Evolutionary conservation across 1,284 basidiomycete species (phyloP).

Genomic region (Takashimella koratensis): DNA sequence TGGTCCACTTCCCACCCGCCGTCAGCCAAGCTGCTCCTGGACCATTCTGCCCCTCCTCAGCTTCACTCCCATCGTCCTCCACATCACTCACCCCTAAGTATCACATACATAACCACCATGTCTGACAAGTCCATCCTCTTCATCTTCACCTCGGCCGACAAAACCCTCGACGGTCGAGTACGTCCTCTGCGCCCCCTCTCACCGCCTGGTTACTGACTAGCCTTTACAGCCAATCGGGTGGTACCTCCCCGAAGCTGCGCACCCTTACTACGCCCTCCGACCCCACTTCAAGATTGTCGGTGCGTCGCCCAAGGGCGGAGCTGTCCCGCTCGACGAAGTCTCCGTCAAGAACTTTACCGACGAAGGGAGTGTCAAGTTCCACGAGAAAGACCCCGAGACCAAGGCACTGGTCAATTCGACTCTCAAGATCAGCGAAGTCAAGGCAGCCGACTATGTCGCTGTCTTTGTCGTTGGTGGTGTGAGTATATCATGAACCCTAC

Average conservation of each 20-base stretch:
- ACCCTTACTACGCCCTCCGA: conserved; percentile 69
- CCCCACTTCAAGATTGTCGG: conserved; percentile 63
- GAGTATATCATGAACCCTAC: too few species aligned
- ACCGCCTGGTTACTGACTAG: not conserved
- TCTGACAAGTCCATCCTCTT: conserved; percentile 69
- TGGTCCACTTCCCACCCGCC: too few species aligned
- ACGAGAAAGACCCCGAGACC: conserved; percentile 57
- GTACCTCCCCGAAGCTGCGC: conserved; percentile 71
- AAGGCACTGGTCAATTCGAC: conserved; percentile 60
- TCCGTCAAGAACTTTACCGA: conserved; percentile 56
- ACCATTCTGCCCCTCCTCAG: too few species aligned
- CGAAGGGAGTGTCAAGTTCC: conserved; percentile 61
- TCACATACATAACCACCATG: too few species aligned
- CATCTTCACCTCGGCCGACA: conserved; percentile 67
- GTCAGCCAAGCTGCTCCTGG: too few species aligned
- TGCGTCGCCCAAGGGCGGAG: conserved; percentile 65
- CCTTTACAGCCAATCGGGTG: conserved; percentile 53
- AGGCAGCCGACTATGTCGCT: conserved; percentile 62
- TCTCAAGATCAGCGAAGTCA: conserved; percentile 61
- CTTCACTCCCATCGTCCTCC: too few species aligned
- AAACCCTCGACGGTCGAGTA: conserved; percentile 53
- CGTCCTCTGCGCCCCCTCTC: conserved; percentile 13
- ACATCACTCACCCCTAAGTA: too few species aligned
- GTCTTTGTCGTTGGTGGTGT: conserved; percentile 73
- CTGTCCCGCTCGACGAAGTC: conserved; percentile 63